Evolutionary conservation across 2,329 filamentous ascomycete species (phyloP).

Genomic region (Verticillium longisporum): DNA sequence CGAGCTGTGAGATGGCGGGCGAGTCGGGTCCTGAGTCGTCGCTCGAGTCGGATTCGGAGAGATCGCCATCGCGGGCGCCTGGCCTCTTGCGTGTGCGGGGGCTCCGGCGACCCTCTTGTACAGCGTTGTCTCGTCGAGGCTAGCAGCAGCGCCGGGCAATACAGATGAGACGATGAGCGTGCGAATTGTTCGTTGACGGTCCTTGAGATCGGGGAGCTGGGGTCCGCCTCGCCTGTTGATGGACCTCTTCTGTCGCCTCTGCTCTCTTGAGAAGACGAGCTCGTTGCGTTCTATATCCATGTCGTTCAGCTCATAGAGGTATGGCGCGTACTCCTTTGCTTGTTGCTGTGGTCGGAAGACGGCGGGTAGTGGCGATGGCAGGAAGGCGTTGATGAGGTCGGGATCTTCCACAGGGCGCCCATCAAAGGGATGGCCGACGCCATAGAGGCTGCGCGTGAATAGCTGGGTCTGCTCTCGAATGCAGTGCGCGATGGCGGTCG

Average conservation of each 20-base stretch:
- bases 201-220: constrained; percentile 90
- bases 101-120: constrained; percentile 68
- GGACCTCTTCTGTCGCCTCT: constrained; percentile 89
- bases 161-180: constrained; percentile 90
- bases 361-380: constrained; percentile 73
- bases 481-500: constrained; percentile 93
- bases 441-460: constrained; percentile 89
- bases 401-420: constrained; percentile 88
- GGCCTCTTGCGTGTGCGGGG: constrained; percentile 49
- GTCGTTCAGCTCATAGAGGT: constrained; percentile 89
- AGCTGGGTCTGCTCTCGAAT: constrained; percentile 94
- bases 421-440: constrained; percentile 90
- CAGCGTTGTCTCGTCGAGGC: constrained; percentile 76
- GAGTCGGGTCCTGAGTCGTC: constrained; percentile 84
- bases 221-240: constrained; percentile 91
- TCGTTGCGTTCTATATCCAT: constrained; percentile 86
- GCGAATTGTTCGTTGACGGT: constrained; percentile 85
- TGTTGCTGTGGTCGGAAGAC: constrained; percentile 88
- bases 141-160: constrained; percentile 75
- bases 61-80: constrained; percentile 57
- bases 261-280: constrained; percentile 86
- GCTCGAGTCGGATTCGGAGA: constrained; percentile 85
- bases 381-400: constrained; percentile 77
- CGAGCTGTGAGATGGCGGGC: constrained; percentile 67
- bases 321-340: constrained; percentile 89